Conservation (phyloP, 768 basidiomycete species). For the Boletus vinaceobasis region DNA sequence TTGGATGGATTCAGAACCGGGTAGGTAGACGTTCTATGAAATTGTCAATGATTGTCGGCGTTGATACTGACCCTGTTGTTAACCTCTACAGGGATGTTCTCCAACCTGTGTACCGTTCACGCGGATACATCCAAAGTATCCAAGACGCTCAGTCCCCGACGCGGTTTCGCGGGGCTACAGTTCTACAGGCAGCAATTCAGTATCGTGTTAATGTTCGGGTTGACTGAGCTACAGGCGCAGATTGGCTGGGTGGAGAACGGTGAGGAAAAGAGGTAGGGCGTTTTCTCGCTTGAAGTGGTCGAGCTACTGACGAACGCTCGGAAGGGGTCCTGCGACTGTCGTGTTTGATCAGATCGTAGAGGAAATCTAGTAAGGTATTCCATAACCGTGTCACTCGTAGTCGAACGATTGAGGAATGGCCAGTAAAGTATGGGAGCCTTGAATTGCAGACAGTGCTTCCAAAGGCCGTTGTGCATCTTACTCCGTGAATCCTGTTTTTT, state of each 20-base stretch:
- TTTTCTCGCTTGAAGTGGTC: not conserved
- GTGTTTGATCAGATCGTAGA: conserved; percentile 33
- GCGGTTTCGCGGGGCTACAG: conserved; percentile 26
- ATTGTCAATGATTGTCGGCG: no score
- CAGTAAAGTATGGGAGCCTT: not conserved
- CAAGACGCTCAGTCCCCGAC: conserved; percentile 29
- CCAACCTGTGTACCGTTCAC: conserved; percentile 21
- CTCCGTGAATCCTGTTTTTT: no score
- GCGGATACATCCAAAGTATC: conserved; percentile 30
- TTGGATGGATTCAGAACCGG: conserved; percentile 31
- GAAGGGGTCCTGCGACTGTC: conserved; percentile 31
- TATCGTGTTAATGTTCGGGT: conserved; percentile 42
- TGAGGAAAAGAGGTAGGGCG: conserved; percentile 20
- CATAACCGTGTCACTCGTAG: not conserved
- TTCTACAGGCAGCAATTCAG: conserved; percentile 35
- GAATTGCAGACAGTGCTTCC: not conserved
- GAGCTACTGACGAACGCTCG: not conserved
- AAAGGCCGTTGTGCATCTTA: no score
- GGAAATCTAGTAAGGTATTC: conserved; percentile 12
- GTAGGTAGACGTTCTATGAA: conserved; percentile 2
- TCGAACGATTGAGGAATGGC: not conserved
- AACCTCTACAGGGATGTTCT: conserved; percentile 24
- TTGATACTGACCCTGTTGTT: not conserved
- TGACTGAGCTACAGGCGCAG: conserved; percentile 46
- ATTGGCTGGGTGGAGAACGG: conserved; percentile 42